Conservation (phyloP, 768 basidiomycete genomes). For the Amanita phalloides region DNA sequence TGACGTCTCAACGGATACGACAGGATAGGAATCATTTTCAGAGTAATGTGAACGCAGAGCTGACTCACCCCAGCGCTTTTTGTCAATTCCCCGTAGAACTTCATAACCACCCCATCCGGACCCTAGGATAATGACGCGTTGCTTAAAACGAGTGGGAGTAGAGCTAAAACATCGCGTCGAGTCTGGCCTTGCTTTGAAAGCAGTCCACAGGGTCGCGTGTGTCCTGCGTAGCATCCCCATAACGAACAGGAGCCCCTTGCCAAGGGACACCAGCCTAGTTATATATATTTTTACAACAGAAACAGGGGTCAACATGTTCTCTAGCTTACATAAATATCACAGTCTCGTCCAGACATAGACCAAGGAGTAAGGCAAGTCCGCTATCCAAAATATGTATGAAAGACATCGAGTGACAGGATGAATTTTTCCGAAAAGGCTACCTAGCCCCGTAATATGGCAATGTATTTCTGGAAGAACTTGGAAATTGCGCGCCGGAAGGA, state of each 20-base stretch:
- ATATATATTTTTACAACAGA: too few relatives aligned
- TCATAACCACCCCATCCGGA: slow-evolving; percentile 78
- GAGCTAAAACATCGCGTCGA: slow-evolving; percentile 25
- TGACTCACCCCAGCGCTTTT: slow-evolving; percentile 52
- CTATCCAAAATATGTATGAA: neutral
- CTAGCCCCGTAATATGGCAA: neutral
- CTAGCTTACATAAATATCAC: neutral
- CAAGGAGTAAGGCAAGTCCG: neutral
- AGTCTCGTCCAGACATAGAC: too few relatives aligned
- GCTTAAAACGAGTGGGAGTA: slow-evolving; percentile 22
- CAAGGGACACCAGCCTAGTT: neutral
- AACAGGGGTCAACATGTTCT: too few relatives aligned
- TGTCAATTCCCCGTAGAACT: slow-evolving; percentile 54
- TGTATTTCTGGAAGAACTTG: neutral
- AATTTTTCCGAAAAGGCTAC: neutral
- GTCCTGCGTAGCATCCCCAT: neutral
- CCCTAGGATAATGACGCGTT: slow-evolving; percentile 56
- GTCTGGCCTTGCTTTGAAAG: neutral
- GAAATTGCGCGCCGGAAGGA: neutral
- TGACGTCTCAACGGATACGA: slow-evolving; percentile 36
- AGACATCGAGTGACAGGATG: neutral
- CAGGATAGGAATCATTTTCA: slow-evolving; percentile 10
- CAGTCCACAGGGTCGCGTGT: neutral
- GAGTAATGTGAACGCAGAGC: too few relatives aligned
- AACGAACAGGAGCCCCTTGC: neutral